These are phyloP conservation scores for Discostella stelligeroides DNA, from an alignment of 108 stramenopile genomes.

Conservation along the genomic window DNA sequence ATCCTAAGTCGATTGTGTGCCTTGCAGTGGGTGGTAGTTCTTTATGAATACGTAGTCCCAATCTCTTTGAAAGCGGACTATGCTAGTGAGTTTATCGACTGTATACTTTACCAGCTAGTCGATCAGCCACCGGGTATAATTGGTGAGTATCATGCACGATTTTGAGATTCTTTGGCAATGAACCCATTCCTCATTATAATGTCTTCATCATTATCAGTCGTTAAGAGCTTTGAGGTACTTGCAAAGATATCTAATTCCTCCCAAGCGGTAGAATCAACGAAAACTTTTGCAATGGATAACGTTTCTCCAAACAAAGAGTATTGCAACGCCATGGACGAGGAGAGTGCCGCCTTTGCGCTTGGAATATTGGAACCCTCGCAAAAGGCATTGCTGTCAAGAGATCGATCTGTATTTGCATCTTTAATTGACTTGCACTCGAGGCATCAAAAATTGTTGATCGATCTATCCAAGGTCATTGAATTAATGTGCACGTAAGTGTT, in stretches of 20 bases:
- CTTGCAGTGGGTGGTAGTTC: conserved; percentile 84
- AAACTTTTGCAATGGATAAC: conserved; percentile 13
- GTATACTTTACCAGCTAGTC: conserved; percentile 83
- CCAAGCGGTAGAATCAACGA: conserved; percentile 52
- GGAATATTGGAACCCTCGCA: conserved; percentile 62
- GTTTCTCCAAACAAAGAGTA: conserved; percentile 7
- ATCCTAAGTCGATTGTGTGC: conserved; percentile 83
- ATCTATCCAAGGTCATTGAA: conserved; percentile 75
- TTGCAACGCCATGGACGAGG: conserved; percentile 62
- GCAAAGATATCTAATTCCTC: conserved; percentile 76
- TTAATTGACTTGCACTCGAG: conserved; percentile 74
- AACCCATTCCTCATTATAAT: neutral
- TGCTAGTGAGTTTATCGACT: conserved; percentile 81
- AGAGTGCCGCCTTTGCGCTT: conserved; percentile 69
- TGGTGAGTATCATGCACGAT: conserved; percentile 15
- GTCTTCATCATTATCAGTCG: conserved; percentile 17
- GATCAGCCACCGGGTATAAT: conserved; percentile 81
- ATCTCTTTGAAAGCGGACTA: conserved; percentile 84
- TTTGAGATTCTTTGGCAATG: neutral
- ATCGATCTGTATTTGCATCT: conserved; percentile 79
- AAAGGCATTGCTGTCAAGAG: conserved; percentile 60
- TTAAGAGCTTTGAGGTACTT: conserved; percentile 85
- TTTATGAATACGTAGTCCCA: conserved; percentile 85
- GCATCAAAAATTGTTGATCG: conserved; percentile 65
- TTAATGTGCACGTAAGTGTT: conserved; percentile 25